phyloP scores from a whole-genome alignment of 768 basidiomycete species.

The Collybiopsis confluens region DNA sequence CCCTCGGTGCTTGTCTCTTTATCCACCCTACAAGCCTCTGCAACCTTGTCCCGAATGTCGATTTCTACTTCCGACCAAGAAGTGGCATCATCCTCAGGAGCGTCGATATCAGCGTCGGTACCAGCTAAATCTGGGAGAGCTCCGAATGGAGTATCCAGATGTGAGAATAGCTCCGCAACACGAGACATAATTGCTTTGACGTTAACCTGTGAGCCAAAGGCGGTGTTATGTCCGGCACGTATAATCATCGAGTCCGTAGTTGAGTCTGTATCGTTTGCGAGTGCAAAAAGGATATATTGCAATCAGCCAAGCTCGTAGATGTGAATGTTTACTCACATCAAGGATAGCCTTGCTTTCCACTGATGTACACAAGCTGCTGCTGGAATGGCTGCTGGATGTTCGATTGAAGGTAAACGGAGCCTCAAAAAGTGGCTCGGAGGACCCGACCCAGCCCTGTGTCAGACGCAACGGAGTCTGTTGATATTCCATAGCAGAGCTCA shows the following conservation, averaged over 20 bases:
- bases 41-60: slow-evolving; percentile 5
- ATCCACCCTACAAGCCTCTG: background rate
- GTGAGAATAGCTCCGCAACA: background rate
- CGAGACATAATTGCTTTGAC: background rate
- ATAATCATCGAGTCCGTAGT: background rate
- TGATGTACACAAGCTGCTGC: background rate
- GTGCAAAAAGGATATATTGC: slow-evolving; percentile 6
- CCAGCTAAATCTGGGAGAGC: background rate
- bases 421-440: slow-evolving; percentile 5
- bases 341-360: slow-evolving; percentile 7
- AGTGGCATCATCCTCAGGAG: background rate
- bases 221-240: background rate
- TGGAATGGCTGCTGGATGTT: background rate
- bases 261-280: slow-evolving; percentile 5
- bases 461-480: slow-evolving; percentile 7
- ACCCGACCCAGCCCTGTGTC: slow-evolving; percentile 8
- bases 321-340: background rate
- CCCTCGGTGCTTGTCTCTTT: background rate
- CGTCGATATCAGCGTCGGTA: background rate
- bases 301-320: background rate
- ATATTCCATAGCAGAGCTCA: background rate
- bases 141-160: background rate
- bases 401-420: slow-evolving; percentile 8
- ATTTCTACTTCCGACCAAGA: slow-evolving; percentile 4
- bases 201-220: background rate